phyloP scores from a whole-genome alignment of 2,329 filamentous ascomycete species.

The Aaosphaeria pasadenensis region DNA sequence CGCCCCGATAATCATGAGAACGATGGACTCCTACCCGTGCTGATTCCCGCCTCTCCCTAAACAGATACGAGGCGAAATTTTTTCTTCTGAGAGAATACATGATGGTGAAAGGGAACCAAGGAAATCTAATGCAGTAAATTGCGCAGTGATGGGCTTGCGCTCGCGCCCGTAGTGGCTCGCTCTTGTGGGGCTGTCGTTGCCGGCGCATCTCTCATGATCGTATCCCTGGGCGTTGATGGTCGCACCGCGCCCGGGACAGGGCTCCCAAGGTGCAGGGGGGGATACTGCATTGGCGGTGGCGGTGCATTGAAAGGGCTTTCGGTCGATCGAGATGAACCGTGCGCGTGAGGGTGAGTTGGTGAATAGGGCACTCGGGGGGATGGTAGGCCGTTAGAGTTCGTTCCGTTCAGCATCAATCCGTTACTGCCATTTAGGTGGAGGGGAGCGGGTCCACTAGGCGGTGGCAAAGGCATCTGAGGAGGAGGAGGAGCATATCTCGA shows the following conservation, averaged over 20 bases:
- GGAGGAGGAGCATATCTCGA: slow-evolving; percentile 22
- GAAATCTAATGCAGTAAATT: slow-evolving; percentile 44
- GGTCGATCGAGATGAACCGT: slow-evolving; percentile 32
- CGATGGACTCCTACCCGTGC: background rate
- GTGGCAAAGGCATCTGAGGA: background rate
- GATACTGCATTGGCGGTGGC: slow-evolving; percentile 21
- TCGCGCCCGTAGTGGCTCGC: slow-evolving; percentile 37
- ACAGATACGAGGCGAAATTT: background rate
- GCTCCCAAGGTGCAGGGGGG: slow-evolving; percentile 28
- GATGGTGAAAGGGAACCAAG: slow-evolving; percentile 6
- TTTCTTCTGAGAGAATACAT: slow-evolving; percentile 5
- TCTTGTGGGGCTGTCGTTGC: slow-evolving; percentile 9
- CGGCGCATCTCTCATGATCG: slow-evolving; percentile 31
- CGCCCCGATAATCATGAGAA: background rate
- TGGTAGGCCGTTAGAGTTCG: slow-evolving; percentile 22
- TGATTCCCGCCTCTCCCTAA: background rate
- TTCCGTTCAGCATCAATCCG: slow-evolving; percentile 26
- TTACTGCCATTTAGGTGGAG: slow-evolving; percentile 29
- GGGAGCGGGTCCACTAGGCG: slow-evolving; percentile 25
- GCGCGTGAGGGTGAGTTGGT: slow-evolving; percentile 31
- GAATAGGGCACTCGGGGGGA: slow-evolving; percentile 38
- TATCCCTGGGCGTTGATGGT: slow-evolving; percentile 33
- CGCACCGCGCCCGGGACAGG: slow-evolving; percentile 24
- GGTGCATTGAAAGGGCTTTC: slow-evolving; percentile 34
- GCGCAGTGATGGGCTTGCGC: slow-evolving; percentile 47